Evolutionary conservation across 1,139 yeast genomes (phyloP).

Genomic region (Protomyces gravidus): DNA sequence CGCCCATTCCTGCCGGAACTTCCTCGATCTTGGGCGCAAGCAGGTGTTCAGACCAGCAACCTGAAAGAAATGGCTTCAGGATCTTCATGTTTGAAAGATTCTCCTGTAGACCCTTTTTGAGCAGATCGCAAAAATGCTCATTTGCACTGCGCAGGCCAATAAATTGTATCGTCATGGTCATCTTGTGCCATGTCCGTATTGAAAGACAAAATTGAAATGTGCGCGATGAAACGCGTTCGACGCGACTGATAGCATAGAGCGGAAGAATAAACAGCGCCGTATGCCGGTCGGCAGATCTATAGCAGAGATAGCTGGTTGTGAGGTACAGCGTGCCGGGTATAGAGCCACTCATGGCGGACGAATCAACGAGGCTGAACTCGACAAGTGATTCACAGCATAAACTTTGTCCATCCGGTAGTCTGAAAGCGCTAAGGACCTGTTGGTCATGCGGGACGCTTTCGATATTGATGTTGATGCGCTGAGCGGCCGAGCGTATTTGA

Average conservation of each 20-base stretch:
- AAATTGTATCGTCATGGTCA: slow-evolving; percentile 62
- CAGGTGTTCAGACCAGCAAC: slow-evolving; percentile 79
- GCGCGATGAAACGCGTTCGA: slow-evolving; percentile 74
- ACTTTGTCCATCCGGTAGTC: slow-evolving; percentile 16
- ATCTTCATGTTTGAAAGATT: slow-evolving; percentile 59
- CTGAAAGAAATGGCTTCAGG: slow-evolving; percentile 60
- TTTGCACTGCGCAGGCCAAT: slow-evolving; percentile 75
- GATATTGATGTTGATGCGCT: neutral
- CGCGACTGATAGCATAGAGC: slow-evolving; percentile 72
- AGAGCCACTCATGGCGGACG: slow-evolving; percentile 3
- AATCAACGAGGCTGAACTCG: slow-evolving; percentile 3
- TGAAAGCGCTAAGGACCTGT: slow-evolving; percentile 17
- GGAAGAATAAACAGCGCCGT: slow-evolving; percentile 69
- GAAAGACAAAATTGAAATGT: slow-evolving; percentile 75
- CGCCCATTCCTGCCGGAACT: slow-evolving; percentile 74
- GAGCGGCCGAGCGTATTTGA: slow-evolving; percentile 6
- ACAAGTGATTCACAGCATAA: slow-evolving; percentile 15
- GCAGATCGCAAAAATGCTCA: slow-evolving; percentile 68
- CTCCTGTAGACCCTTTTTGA: slow-evolving; percentile 59
- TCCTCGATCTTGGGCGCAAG: slow-evolving; percentile 30
- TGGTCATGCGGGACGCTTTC: slow-evolving; percentile 14
- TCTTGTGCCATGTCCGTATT: slow-evolving; percentile 64
- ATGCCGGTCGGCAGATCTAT: slow-evolving; percentile 65
- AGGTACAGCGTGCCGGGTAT: slow-evolving; percentile 12
- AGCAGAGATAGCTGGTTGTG: slow-evolving; percentile 55